phyloP scores from a whole-genome alignment of 1,284 basidiomycete species.

The Waitea zeae region DNA sequence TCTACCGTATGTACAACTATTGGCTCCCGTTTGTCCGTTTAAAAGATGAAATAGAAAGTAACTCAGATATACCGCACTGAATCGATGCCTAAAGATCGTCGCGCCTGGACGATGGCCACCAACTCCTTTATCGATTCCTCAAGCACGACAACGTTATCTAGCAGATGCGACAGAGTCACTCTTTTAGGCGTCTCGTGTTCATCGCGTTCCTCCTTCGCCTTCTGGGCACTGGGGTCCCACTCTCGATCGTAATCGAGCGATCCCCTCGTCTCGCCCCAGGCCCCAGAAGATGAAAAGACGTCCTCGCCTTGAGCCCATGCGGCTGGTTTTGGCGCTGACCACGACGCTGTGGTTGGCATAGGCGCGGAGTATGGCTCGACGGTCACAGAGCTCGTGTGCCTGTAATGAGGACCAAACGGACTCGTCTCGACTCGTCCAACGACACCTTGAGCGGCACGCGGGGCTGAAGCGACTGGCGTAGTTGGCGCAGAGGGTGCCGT shows the following conservation, averaged over 20 bases:
- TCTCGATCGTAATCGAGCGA: conserved; percentile 13
- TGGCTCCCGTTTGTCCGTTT: too few relatives aligned
- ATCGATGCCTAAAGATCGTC: conserved; percentile 80
- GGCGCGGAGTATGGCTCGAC: conserved; percentile 60
- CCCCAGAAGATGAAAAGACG: conserved; percentile 29
- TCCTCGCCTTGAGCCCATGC: conserved; percentile 43
- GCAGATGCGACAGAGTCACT: conserved; percentile 64
- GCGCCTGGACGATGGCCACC: conserved; percentile 72
- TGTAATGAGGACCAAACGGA: conserved; percentile 78
- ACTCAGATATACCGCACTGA: conserved; percentile 51
- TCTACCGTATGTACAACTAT: too few relatives aligned
- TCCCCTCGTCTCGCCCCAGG: neutral
- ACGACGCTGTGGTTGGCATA: conserved; percentile 36
- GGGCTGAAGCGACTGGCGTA: too few relatives aligned
- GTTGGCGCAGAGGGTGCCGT: conserved; percentile 16
- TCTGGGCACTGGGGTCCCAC: too few relatives aligned
- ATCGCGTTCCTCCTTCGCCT: too few relatives aligned
- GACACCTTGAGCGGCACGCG: too few relatives aligned
- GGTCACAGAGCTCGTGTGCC: conserved; percentile 51
- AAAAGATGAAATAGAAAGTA: conserved; percentile 1
- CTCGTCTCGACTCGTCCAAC: conserved; percentile 36
- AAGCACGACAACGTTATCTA: conserved; percentile 91
- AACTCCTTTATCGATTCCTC: conserved; percentile 95
- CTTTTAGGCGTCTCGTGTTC: conserved; percentile 13
- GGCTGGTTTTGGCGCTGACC: conserved; percentile 35